Conservation (phyloP, 2,329 filamentous ascomycete species). For the Pseudogymnoascus sp. region DNA sequence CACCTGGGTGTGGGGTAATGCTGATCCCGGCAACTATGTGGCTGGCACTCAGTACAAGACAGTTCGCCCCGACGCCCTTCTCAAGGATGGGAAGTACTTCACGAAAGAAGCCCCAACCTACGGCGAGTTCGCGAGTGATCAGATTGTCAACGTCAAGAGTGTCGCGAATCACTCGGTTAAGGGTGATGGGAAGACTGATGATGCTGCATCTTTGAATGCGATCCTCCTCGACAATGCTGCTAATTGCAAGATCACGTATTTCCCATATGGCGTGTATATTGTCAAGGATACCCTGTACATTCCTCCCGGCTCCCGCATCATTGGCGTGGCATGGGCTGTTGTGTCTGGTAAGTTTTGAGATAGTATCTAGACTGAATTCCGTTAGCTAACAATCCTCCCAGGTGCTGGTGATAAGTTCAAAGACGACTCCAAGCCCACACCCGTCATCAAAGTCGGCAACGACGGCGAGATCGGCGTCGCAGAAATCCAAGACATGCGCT, state of each 20-base stretch:
- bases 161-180: constrained; percentile 32
- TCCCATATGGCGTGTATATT: constrained; percentile 37
- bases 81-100: constrained; percentile 32
- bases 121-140: constrained; percentile 30
- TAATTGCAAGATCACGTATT: constrained; percentile 19
- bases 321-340: constrained; percentile 46
- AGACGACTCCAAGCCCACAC: constrained; percentile 32
- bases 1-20: background rate
- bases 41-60: constrained; percentile 18
- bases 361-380: background rate
- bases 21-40: background rate
- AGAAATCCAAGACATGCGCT: constrained; percentile 43
- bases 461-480: constrained; percentile 40
- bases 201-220: constrained; percentile 26
- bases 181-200: constrained; percentile 34
- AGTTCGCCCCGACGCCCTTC: constrained; percentile 25
- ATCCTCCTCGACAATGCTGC: constrained; percentile 22
- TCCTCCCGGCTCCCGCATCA: constrained; percentile 40
- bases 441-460: constrained; percentile 42
- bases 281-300: constrained; percentile 38
- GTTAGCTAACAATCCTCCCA: constrained; percentile 28
- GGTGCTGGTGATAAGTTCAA: constrained; percentile 38
- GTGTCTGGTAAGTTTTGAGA: background rate
- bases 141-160: constrained; percentile 39
- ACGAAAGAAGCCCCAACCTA: constrained; percentile 35